Conservation (phyloP, 768 basidiomycete species). For the Lentinula detonsa region DNA sequence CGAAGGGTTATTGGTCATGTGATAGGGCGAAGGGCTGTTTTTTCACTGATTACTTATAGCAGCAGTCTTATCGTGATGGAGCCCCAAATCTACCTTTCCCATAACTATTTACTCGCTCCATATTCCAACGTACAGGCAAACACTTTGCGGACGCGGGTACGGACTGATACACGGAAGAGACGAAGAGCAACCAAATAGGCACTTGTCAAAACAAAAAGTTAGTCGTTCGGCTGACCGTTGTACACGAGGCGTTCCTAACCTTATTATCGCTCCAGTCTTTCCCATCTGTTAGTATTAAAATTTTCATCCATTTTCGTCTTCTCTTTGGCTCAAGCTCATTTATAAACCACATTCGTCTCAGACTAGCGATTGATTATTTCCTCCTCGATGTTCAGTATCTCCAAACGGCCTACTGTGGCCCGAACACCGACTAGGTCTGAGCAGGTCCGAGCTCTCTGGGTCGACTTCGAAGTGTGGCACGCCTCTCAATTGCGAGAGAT, state of each 20-base stretch:
- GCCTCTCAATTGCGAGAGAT: background rate
- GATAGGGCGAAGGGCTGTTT: background rate
- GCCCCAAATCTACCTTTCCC: background rate
- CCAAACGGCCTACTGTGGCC: slow-evolving; percentile 1
- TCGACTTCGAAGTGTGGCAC: slow-evolving; percentile 8
- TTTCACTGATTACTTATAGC: background rate
- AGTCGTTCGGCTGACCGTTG: slow-evolving; percentile 5
- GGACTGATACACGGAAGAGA: background rate
- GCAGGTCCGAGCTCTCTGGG: slow-evolving; percentile 11
- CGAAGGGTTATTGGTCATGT: background rate
- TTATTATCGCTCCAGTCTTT: slow-evolving; percentile 2
- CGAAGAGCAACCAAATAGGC: background rate
- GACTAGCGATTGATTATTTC: background rate
- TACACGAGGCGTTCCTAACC: slow-evolving; percentile 8
- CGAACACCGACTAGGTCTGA: background rate
- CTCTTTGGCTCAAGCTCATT: background rate
- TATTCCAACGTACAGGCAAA: no score
- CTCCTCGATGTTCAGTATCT: background rate
- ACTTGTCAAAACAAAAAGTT: background rate
- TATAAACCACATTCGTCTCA: background rate
- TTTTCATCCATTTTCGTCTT: background rate
- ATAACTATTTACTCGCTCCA: background rate
- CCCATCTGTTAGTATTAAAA: slow-evolving; percentile 2
- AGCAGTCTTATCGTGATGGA: background rate
- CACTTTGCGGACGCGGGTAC: background rate